phyloP scores from a whole-genome alignment of 129 eudicot species.

The Chrysanthemum seticuspe region DNA sequence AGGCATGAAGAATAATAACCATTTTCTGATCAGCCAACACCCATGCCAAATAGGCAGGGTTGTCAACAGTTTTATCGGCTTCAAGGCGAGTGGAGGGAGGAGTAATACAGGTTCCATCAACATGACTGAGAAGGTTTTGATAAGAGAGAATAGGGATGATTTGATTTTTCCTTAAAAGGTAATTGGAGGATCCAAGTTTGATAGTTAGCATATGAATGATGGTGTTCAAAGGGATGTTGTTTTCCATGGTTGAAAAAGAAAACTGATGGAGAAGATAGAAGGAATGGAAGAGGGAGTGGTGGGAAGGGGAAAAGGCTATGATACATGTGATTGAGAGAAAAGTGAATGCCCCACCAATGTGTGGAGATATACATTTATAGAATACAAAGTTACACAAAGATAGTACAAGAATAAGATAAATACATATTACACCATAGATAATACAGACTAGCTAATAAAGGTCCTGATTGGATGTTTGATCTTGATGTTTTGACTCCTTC shows the following conservation, averaged over 20 bases:
- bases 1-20: neutral
- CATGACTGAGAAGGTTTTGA: neutral
- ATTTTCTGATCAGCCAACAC: neutral
- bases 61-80: neutral
- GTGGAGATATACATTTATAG: too few species aligned
- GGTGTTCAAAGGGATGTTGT: neutral
- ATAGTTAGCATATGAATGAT: neutral
- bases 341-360: too few species aligned
- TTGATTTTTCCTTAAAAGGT: neutral
- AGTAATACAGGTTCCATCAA: neutral
- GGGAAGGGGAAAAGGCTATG: neutral
- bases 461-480: too few species aligned
- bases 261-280: neutral
- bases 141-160: conserved; percentile 8
- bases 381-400: too few species aligned
- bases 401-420: too few species aligned
- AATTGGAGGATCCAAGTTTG: neutral
- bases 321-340: too few species aligned
- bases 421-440: too few species aligned
- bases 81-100: neutral
- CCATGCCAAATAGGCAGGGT: neutral
- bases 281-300: neutral
- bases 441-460: too few species aligned
- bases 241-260: neutral
- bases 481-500: too few species aligned